Percentiles rank a stretch among this genome's conserved stretches.
Conservation (phyloP, 371 early-diverging fungal genomes). For the Mucor piriformis region DNA sequence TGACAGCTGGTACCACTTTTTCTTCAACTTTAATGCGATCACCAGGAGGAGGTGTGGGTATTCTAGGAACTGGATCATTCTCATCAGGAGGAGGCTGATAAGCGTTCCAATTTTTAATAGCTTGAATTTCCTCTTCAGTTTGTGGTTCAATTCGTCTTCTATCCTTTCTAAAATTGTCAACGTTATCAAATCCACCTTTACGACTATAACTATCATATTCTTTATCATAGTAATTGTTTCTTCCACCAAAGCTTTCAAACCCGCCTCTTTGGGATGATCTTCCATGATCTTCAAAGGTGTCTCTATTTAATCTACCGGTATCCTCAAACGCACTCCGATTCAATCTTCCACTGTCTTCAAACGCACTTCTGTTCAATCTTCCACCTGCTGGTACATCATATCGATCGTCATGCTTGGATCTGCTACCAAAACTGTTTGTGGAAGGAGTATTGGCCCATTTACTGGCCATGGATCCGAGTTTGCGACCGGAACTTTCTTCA, state of each 20-base stretch:
- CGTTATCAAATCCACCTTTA: constrained; percentile 11
- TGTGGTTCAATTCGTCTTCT: background rate
- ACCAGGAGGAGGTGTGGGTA: no score
- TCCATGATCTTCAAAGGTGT: background rate
- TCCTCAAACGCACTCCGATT: background rate
- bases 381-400: background rate
- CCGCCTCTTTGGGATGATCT: background rate
- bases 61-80: background rate
- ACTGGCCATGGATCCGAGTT: background rate
- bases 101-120: constrained; percentile 7
- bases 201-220: background rate
- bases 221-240: background rate
- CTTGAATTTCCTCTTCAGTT: constrained; percentile 1
- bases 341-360: constrained; percentile 4
- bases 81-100: constrained; percentile 10
- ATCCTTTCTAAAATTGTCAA: background rate
- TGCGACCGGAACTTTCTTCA: background rate
- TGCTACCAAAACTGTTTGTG: background rate
- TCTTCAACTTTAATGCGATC: no score
- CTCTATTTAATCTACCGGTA: background rate
- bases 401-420: background rate
- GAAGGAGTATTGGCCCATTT: constrained; percentile 6
- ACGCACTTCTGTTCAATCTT: constrained; percentile 10
- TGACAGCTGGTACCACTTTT: background rate
- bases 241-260: background rate